Evolutionary conservation across 2,329 filamentous ascomycete genomes (phyloP).

Genomic region (Colletotrichum godetiae): DNA sequence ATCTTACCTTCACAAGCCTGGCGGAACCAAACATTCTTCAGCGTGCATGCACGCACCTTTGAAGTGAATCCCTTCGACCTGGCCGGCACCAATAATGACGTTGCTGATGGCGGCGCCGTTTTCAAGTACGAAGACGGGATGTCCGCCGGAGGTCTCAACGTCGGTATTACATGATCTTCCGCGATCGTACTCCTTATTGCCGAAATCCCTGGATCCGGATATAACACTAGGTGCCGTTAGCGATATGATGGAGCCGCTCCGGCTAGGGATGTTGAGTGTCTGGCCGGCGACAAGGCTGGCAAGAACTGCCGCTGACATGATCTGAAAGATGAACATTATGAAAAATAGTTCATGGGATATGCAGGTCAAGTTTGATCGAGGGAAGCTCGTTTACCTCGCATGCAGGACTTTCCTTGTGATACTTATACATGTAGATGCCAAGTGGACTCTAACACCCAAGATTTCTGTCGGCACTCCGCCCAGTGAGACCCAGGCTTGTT

Average conservation of each 20-base stretch:
- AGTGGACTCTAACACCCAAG: too few species aligned
- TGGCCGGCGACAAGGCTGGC: slow-evolving; percentile 22
- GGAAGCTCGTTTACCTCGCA: fast-evolving
- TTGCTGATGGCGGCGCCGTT: slow-evolving; percentile 62
- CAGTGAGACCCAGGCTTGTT: too few species aligned
- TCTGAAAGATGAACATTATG: neutral
- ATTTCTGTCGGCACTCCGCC: too few species aligned
- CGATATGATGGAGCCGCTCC: slow-evolving; percentile 34
- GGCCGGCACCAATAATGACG: slow-evolving; percentile 61
- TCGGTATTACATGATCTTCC: slow-evolving; percentile 32
- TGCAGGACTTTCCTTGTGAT: too few species aligned
- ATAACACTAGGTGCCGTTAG: slow-evolving; percentile 33
- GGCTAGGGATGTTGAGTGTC: slow-evolving; percentile 35
- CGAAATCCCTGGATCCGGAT: slow-evolving; percentile 30
- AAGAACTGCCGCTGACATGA: neutral
- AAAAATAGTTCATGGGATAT: neutral
- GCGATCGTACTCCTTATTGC: slow-evolving; percentile 35
- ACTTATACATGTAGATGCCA: too few species aligned
- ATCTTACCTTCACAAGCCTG: slow-evolving; percentile 49
- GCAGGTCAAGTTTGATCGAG: too few species aligned
- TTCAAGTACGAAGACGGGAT: slow-evolving; percentile 62
- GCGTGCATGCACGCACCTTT: slow-evolving; percentile 56
- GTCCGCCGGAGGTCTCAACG: slow-evolving; percentile 39
- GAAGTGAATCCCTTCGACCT: slow-evolving; percentile 63
- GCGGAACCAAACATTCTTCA: slow-evolving; percentile 51